Base-by-base conservation (phyloP, 2,329 filamentous ascomycete species). In the Coleophoma cylindrospora region DNA sequence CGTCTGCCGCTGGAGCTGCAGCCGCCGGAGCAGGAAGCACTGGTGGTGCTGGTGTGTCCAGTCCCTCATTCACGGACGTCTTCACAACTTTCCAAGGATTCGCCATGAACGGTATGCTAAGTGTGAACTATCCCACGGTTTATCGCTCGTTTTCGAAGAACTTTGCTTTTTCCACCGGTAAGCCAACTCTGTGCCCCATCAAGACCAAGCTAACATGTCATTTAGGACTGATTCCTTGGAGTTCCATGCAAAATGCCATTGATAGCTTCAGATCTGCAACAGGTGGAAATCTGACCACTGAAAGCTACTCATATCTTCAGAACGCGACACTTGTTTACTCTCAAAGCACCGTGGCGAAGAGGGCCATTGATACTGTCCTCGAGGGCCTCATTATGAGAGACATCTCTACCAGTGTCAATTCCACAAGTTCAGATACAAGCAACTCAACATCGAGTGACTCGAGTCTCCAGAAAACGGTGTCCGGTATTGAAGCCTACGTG, bases 41-140 rank as follows among this genome's bases (percentile, higher is more conserved):
- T 43, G 75, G 74, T 15, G 87, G 84, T 13, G 75, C 76, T 12
- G 76, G 82, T 2, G 77, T 86, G 11, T 74, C 85, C 38, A 94
- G 89, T 60, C 94, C 94, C 22, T 89, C 86, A 48, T 96, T 97
- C 66, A 78, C 77, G 41, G 89, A 96, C 63, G 84, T 95, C 44
- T 79, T 96, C 58, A 84, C 86, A 54, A 95, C 89, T 81, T 96
- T 97, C 68, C 91, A 97, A 70, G 86, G 87, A 45, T 87, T 97
- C 76, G 91, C 94, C 27, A 87, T 94, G 74, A 96, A 94, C 68
- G 91, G 94, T 57, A 97, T 97, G 94, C 77, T 96, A 66, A 95
- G 89, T 52, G 91, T 95, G 61, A 81, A 85, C 61, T 91, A 96
- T 59, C 94, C 94, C 4, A 75, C 82, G 34, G 83, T 97, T 36